Conservation (phyloP, 2,329 filamentous ascomycete species). For the Diaporthe sp. region DNA sequence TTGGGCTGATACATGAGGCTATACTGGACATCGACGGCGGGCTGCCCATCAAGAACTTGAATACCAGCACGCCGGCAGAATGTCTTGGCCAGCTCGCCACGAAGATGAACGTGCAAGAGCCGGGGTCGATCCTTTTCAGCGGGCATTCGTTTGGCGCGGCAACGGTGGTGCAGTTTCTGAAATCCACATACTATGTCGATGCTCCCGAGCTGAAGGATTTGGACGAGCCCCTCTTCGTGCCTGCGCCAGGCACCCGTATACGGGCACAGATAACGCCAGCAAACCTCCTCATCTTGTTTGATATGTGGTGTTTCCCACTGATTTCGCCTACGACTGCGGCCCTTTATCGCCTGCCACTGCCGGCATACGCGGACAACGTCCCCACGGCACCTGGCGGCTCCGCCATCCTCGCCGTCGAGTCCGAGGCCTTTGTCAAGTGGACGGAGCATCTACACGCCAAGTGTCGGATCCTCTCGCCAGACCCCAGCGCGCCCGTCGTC, state of each 20-base stretch:
- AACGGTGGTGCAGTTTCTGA: conserved; percentile 81
- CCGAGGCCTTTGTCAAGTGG: conserved; percentile 85
- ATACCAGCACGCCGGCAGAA: conserved; percentile 57
- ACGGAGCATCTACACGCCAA: conserved; percentile 77
- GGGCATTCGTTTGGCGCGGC: conserved; percentile 88
- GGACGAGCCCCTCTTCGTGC: conserved; percentile 71
- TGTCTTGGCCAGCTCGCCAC: conserved; percentile 70
- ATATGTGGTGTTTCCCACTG: conserved; percentile 85
- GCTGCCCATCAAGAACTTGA: conserved; percentile 63
- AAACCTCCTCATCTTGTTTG: conserved; percentile 77
- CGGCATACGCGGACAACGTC: conserved; percentile 73
- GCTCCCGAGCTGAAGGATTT: conserved; percentile 59
- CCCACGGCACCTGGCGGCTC: conserved; percentile 65
- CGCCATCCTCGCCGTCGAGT: conserved; percentile 78
- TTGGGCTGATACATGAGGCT: conserved; percentile 78
- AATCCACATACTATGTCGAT: conserved; percentile 79
- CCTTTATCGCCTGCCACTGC: conserved; percentile 80
- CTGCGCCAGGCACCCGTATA: conserved; percentile 67
- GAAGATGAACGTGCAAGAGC: conserved; percentile 76
- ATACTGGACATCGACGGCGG: conserved; percentile 75
- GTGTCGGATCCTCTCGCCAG: conserved; percentile 73
- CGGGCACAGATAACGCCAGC: conserved; percentile 75
- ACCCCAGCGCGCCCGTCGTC: conserved; percentile 60
- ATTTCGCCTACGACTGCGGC: conserved; percentile 71
- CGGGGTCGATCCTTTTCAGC: conserved; percentile 79